Evolutionary conservation across 1,139 yeast genomes (phyloP), one percentile per base, ranked within the genome.

Genomic region (Nakaseomyces glabratus): DNA sequence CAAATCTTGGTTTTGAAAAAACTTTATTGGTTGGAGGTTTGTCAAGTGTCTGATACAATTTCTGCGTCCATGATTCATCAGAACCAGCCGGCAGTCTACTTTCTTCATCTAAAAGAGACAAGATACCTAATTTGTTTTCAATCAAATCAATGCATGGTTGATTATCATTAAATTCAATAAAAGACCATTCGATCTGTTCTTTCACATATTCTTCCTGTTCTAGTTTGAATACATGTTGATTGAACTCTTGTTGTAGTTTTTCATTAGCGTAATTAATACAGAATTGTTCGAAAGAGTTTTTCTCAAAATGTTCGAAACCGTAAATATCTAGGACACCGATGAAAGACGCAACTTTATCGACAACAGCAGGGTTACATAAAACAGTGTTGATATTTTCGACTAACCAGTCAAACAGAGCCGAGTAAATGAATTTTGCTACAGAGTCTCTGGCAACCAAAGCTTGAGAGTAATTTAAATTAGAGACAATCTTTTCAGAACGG

Each of bases 251-350:
- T 61, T 90, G 98, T 49, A 90, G 69, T 62, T 90, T 90, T 64
- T 90, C 98, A 60, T 90, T 90, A 34, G 98, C 97, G 59, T 90
- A 90, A 58, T 90, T 90, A 62, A 90, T 90, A 64, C 98, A 90
- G 61, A 90, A 88, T 58, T 90, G 98, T 62, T 90, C 98, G 52
- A 90, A 90, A 6, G 96, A 86, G 60, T 90, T 90, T 52, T 72
- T 77, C 51, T 85, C 88, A 58, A 90, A 90, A 63, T 88, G 96
- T 60, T 90, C 98, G 58, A 90, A 90, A 26, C 98, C 98, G 57
- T 88, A 88, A 50, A 90, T 90, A 76, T 90, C 99, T 54, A 90
- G 69, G 20, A 90, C 98, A 58, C 99, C 99, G 55, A 90, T 90
- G 50, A 90, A 90, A 2, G 86, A 73, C 39, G 71, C 65, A 36